These are phyloP conservation scores for Stereum hirsutum DNA, from an alignment of 1,284 basidiomycete genomes.

Conservation along the genomic window DNA sequence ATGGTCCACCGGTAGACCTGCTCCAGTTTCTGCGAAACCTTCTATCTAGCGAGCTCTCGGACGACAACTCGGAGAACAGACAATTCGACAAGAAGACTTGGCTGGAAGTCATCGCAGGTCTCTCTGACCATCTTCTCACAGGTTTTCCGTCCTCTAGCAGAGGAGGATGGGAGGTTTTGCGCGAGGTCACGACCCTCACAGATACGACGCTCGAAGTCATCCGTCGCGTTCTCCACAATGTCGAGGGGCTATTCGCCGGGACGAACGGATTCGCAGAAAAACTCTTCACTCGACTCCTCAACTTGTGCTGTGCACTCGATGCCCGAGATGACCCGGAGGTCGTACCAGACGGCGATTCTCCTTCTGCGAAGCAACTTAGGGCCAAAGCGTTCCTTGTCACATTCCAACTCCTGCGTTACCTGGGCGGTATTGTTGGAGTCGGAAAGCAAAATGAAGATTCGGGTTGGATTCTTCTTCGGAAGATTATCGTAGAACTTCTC, in stretches of 20 bases:
- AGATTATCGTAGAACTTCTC: constrained; percentile 35
- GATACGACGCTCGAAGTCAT: constrained; percentile 46
- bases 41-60: constrained; percentile 24
- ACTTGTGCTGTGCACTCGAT: constrained; percentile 44
- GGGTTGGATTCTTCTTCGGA: constrained; percentile 33
- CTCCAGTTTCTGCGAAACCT: constrained; percentile 34
- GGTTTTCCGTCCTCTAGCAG: constrained; percentile 36
- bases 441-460: constrained; percentile 14
- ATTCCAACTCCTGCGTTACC: constrained; percentile 26
- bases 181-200: constrained; percentile 48
- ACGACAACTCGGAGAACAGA: constrained; percentile 16
- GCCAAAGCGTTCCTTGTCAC: constrained; percentile 24
- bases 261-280: constrained; percentile 34
- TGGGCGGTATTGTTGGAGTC: constrained; percentile 26
- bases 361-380: constrained; percentile 29
- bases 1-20: constrained; percentile 33
- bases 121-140: constrained; percentile 42
- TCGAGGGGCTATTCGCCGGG: constrained; percentile 40
- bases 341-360: constrained; percentile 23
- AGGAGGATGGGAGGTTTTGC: constrained; percentile 40
- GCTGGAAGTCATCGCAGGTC: constrained; percentile 35
- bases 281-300: constrained; percentile 40
- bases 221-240: constrained; percentile 33
- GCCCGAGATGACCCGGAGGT: constrained; percentile 42
- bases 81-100: constrained; percentile 21